Base-by-base conservation (phyloP, 768 basidiomycete species). In the Suillus spraguei region DNA sequence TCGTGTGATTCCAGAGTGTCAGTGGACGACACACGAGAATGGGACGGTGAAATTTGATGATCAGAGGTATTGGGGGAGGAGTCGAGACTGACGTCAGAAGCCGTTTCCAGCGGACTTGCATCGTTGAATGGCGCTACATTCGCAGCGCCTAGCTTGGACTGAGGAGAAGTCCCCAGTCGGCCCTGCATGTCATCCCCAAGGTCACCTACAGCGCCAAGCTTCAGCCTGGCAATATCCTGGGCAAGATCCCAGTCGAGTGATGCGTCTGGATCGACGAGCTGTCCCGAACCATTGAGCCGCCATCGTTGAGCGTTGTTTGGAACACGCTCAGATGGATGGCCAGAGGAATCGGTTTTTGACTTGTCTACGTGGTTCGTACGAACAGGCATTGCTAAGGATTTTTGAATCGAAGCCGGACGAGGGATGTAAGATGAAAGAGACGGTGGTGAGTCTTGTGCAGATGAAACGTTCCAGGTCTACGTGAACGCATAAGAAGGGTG, bases 11-110 rank as follows among this genome's bases (percentile, higher is more conserved):
- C 80, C 35, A 87, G 83, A 38, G 88, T 89, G 76, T 92, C 91
- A 66, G 88, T 87, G n/a, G 92, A 92, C 33, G 91, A 92, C 60
- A 89, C 92, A 61, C 91, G 87, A 66, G 91, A 92, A 75, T 92
- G 91, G 66, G 88, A 87, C 35, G 85, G 81, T 60, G 78, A 82
- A 69, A 87, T 85, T 64, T 84, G 83, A 74, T 89, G 87, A 67
- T 90, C 89, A 65, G 87, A 83, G 50, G 83, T 77, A 60, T 87
- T 85, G 22, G 91, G 89, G 41, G 91, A 91, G 56, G 91, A 92
- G 68, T 86, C 88, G 56, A 86, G 79, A 72, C 90, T 92, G 60
- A 86, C 82, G 70, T 83, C 86, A 38, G 90, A 92, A 39, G 85
- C 84, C 11, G 88, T 85, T 71, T 92, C 90, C 58, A 92, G 79